These are phyloP conservation scores for Ceratopteris richardii DNA, from an alignment of 75 land plant species.

Conservation along the genomic window DNA sequence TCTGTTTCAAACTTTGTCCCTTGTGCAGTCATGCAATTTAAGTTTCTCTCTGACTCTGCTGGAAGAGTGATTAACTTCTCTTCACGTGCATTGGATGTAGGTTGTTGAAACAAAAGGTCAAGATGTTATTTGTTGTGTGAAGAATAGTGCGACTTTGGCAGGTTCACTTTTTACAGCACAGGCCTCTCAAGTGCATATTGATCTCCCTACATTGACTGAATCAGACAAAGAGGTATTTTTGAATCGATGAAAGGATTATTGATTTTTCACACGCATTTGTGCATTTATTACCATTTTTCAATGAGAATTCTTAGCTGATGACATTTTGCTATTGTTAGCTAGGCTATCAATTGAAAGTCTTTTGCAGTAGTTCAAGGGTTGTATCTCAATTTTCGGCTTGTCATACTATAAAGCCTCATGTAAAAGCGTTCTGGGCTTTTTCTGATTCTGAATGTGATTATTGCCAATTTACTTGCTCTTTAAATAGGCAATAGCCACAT, in stretches of 20 bases:
- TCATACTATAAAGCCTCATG: no score
- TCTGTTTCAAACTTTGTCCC: background rate
- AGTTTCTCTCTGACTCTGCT: background rate
- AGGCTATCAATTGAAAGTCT: no score
- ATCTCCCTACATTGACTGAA: slow-evolving; percentile 76
- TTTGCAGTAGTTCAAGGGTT: no score
- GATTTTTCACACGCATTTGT: background rate
- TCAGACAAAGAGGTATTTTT: slow-evolving; percentile 69
- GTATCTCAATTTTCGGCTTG: no score
- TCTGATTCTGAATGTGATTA: no score
- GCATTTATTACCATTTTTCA: no score
- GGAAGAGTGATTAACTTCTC: background rate
- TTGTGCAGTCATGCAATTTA: background rate
- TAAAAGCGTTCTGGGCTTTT: no score
- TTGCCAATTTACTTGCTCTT: no score
- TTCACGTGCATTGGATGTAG: slow-evolving; percentile 27
- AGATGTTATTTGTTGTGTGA: slow-evolving; percentile 69
- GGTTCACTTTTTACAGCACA: slow-evolving; percentile 76
- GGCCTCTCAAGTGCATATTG: slow-evolving; percentile 64
- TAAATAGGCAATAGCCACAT: slow-evolving; percentile 53
- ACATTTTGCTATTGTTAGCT: no score
- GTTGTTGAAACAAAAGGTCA: slow-evolving; percentile 61
- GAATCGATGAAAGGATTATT: no score
- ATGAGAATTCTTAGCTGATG: no score
- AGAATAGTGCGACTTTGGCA: slow-evolving; percentile 74